These are phyloP conservation scores for Mucor irregularis DNA, from an alignment of 371 early-diverging fungal species.

Conservation along the genomic window DNA sequence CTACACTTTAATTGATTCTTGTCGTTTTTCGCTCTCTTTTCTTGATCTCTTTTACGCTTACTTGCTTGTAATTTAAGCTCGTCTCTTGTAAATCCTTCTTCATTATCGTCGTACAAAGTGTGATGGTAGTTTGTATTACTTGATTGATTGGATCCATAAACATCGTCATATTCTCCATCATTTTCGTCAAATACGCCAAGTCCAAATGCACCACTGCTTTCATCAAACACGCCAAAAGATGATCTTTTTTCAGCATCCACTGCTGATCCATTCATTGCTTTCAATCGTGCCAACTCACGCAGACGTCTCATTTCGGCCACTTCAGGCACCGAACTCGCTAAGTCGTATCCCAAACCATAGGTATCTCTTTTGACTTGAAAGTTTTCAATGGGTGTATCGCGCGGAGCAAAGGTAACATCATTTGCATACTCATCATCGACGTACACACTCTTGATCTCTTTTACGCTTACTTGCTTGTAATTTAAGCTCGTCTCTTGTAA, in stretches of 20 bases:
- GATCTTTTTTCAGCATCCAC: conserved; percentile 19
- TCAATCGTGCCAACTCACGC: conserved; percentile 24
- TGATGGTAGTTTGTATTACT: conserved; percentile 29
- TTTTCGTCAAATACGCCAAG: conserved; percentile 53
- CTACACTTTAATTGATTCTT: conserved; percentile 20
- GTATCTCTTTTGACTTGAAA: conserved; percentile 60
- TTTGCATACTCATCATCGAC: conserved; percentile 46
- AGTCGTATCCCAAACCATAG: conserved; percentile 74
- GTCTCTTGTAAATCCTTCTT: conserved; percentile 23
- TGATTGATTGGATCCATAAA: conserved; percentile 29
- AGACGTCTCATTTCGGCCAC: conserved; percentile 53
- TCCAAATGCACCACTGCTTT: conserved; percentile 27
- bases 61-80: conserved; percentile 7
- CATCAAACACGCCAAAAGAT: conserved; percentile 31
- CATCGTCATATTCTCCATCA: conserved; percentile 52
- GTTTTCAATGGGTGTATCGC: conserved; percentile 62
- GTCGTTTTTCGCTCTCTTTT: not conserved
- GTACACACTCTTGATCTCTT: conserved; percentile 7
- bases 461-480: conserved; percentile 13
- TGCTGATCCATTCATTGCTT: conserved; percentile 7
- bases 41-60: conserved; percentile 13
- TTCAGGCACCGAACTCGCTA: conserved; percentile 65
- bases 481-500: conserved; percentile 18
- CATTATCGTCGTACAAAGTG: conserved; percentile 42
- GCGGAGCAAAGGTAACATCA: conserved; percentile 70